A percentile compares a stretch with the other conserved stretches of the same genome.
Conservation (phyloP, 2,329 filamentous ascomycete species). For the Fusarium goolgardi region DNA sequence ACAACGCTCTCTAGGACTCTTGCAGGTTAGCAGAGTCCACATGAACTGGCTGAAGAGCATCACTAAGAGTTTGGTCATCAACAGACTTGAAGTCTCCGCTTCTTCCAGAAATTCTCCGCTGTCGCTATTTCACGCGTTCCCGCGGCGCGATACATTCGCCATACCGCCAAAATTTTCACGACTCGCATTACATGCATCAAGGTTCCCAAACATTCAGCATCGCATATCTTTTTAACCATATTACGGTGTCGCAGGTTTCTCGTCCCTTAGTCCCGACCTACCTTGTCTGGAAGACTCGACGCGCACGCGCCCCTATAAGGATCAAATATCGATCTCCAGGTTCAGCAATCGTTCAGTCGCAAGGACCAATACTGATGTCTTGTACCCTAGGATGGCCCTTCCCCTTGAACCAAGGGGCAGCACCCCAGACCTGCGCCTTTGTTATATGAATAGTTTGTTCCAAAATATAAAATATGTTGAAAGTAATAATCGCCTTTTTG, state of each 20-base stretch:
- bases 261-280: constrained; percentile 18
- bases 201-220: constrained; percentile 34
- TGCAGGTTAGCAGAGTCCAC: constrained; percentile 52
- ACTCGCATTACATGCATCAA: constrained; percentile 38
- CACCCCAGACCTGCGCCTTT: constrained; percentile 35
- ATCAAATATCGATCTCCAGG: constrained; percentile 40
- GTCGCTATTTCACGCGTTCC: constrained; percentile 11
- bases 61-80: constrained; percentile 47
- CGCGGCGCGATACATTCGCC: constrained; percentile 20
- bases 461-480: constrained; percentile 39
- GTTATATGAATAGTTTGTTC: constrained; percentile 39
- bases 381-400: constrained; percentile 48
- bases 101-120: constrained; percentile 24
- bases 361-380: constrained; percentile 47
- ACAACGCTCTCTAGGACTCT: constrained; percentile 61
- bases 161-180: constrained; percentile 16
- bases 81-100: constrained; percentile 47
- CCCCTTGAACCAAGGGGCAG: constrained; percentile 33
- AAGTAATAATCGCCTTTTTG: constrained; percentile 7
- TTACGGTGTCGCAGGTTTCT: constrained; percentile 46
- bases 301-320: constrained; percentile 25
- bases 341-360: constrained; percentile 47
- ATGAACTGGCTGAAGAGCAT: constrained; percentile 41
- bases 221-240: constrained; percentile 42
- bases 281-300: constrained; percentile 30